A percentile compares a stretch with the other conserved stretches of the same genome.
phyloP scores from a whole-genome alignment of 2,329 filamentous ascomycete species.

The Beauveria medogensis region DNA sequence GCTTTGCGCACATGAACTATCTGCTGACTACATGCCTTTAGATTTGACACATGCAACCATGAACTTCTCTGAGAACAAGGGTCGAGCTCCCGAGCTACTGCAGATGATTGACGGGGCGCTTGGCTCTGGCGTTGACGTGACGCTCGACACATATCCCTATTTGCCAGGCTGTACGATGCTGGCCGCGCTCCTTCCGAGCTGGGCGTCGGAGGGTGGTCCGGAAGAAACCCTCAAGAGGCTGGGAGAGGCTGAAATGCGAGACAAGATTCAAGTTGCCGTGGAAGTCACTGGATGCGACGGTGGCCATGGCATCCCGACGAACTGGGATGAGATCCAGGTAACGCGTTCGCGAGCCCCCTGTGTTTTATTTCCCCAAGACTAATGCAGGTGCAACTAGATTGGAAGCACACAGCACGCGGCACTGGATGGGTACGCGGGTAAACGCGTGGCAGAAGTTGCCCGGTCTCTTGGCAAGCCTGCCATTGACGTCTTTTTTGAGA shows the following conservation, averaged over 20 bases:
- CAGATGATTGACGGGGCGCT: constrained; percentile 17
- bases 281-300: constrained; percentile 19
- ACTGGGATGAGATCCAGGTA: constrained; percentile 20
- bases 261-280: constrained; percentile 17
- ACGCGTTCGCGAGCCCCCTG: not conserved
- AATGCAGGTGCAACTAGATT: constrained; percentile 1
- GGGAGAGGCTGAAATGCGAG: constrained; percentile 13
- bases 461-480: constrained; percentile 8
- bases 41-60: constrained; percentile 19
- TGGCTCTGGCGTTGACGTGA: constrained; percentile 15
- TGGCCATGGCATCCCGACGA: constrained; percentile 20
- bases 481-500: constrained; percentile 17
- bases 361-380: not conserved
- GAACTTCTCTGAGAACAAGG: constrained; percentile 19
- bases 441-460: constrained; percentile 16
- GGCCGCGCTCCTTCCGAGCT: constrained; percentile 17
- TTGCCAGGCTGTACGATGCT: constrained; percentile 19
- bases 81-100: constrained; percentile 16
- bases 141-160: constrained; percentile 19
- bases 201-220: constrained; percentile 18
- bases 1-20: not conserved
- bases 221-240: constrained; percentile 16
- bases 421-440: constrained; percentile 15
- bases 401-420: constrained; percentile 13
- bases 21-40: not conserved